Percentiles rank a stretch among this genome's conserved stretches.
These are phyloP conservation scores for Fraxinus latifolia DNA, from an alignment of 305 asterid genomes.

Conservation along the genomic window DNA sequence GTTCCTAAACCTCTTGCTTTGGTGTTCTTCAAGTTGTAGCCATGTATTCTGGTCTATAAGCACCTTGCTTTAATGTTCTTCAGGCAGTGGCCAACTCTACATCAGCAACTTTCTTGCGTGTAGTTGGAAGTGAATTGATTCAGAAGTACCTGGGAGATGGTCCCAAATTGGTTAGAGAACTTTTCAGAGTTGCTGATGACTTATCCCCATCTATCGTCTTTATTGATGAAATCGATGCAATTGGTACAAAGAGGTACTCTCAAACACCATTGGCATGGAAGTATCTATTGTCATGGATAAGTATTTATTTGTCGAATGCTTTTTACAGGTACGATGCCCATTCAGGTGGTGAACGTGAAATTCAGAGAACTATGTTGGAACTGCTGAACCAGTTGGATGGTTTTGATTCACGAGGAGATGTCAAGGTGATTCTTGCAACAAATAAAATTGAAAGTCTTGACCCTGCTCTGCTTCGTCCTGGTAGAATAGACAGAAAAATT, in stretches of 20 bases:
- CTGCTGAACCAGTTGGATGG: conserved; percentile 68
- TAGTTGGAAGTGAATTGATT: conserved; percentile 89
- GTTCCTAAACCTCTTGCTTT: neutral
- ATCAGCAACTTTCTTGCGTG: conserved; percentile 92
- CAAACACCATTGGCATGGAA: conserved; percentile 1
- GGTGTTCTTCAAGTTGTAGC: neutral
- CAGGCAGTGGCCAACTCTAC: conserved; percentile 96
- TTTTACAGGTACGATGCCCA: conserved; percentile 78
- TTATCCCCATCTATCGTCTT: conserved; percentile 89
- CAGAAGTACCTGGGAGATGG: conserved; percentile 94
- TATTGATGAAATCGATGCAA: conserved; percentile 91
- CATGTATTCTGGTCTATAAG: neutral
- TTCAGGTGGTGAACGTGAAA: conserved; percentile 95
- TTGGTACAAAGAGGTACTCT: conserved; percentile 82
- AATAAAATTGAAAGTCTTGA: conserved; percentile 81
- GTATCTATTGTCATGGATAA: neutral
- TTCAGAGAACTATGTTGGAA: conserved; percentile 89
- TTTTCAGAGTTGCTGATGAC: conserved; percentile 91
- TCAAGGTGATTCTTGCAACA: conserved; percentile 86
- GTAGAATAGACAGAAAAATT: conserved; percentile 82
- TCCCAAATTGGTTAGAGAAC: conserved; percentile 86
- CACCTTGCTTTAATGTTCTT: conserved; percentile 25
- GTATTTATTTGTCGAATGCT: conserved; percentile 11
- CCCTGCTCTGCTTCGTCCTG: conserved; percentile 88
- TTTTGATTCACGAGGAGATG: conserved; percentile 87